Conservation (phyloP, 2,329 filamentous ascomycete genomes). For the Tetracladium maxilliforme region DNA sequence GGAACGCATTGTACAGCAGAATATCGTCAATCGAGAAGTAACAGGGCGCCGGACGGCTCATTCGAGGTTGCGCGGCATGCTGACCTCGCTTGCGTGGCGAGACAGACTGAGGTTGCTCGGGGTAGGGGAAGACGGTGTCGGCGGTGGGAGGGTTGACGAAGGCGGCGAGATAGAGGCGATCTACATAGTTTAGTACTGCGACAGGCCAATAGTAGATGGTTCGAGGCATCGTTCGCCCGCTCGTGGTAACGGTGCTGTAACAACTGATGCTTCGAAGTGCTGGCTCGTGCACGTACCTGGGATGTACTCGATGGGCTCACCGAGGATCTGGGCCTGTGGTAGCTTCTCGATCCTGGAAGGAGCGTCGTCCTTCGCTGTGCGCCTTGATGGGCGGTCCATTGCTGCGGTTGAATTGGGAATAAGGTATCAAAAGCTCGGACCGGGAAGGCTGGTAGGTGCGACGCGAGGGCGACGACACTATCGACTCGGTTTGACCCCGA, state of each 20-base stretch:
- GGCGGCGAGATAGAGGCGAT: constrained; percentile 87
- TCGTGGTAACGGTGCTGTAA: neutral
- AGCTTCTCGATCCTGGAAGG: neutral
- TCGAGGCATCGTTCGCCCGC: neutral
- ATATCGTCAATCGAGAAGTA: constrained; percentile 94
- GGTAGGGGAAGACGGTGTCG: constrained; percentile 77
- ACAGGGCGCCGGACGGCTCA: constrained; percentile 53
- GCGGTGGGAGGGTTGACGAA: constrained; percentile 72
- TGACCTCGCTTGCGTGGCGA: constrained; percentile 63
- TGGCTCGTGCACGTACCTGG: constrained; percentile 49
- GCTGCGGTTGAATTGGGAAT: too few relatives aligned
- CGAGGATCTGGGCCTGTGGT: constrained; percentile 39
- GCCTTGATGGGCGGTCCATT: too few relatives aligned
- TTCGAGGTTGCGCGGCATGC: constrained; percentile 25
- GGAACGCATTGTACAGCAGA: constrained; percentile 94
- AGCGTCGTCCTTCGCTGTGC: neutral
- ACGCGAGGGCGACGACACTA: too few relatives aligned
- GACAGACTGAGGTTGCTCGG: constrained; percentile 33
- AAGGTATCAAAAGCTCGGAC: too few relatives aligned
- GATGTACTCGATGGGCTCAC: constrained; percentile 92
- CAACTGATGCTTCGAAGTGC: constrained; percentile 3
- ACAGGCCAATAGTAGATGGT: constrained; percentile 5
- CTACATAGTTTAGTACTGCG: constrained; percentile 35
- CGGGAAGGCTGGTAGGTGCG: too few relatives aligned
- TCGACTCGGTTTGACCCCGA: too few relatives aligned